phyloP scores from a whole-genome alignment of 2,329 filamentous ascomycete species.

The Neofusicoccum ribis region DNA sequence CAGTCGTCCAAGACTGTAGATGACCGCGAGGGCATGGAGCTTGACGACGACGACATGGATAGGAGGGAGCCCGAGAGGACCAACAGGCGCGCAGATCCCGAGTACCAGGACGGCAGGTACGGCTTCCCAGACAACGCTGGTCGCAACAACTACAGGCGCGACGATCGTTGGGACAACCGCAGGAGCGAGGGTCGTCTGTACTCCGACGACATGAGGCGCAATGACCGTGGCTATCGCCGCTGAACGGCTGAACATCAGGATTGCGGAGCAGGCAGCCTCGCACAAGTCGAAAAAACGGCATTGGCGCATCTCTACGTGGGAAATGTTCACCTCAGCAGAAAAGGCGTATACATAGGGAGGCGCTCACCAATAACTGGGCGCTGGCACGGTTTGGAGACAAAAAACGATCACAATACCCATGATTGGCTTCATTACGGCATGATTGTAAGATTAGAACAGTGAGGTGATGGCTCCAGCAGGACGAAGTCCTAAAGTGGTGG shows the following conservation, averaged over 20 bases:
- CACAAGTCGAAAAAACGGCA: background rate
- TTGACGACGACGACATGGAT: slow-evolving; percentile 34
- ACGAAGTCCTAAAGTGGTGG: background rate
- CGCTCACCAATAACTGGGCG: background rate
- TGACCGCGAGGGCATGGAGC: slow-evolving; percentile 45
- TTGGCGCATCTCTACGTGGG: background rate
- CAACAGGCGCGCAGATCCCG: slow-evolving; percentile 34
- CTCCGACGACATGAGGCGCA: slow-evolving; percentile 18
- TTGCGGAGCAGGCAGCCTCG: background rate
- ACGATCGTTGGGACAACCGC: slow-evolving; percentile 16
- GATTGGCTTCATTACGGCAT: slow-evolving; percentile 10
- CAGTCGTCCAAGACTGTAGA: slow-evolving; percentile 23
- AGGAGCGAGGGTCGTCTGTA: slow-evolving; percentile 10
- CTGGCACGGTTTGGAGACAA: background rate
- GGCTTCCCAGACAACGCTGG: slow-evolving; percentile 33
- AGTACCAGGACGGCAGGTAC: slow-evolving; percentile 46
- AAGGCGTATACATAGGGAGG: slow-evolving; percentile 12
- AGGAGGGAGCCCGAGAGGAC: slow-evolving; percentile 24
- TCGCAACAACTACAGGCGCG: slow-evolving; percentile 12
- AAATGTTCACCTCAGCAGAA: background rate
- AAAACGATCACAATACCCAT: slow-evolving; percentile 15
- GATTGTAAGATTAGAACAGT: background rate
- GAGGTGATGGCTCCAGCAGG: background rate
- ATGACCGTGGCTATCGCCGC: slow-evolving; percentile 16
- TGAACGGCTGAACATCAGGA: background rate